phyloP scores from a whole-genome alignment of 805 yeast genomes.

The Schwanniomyces yamadae region DNA sequence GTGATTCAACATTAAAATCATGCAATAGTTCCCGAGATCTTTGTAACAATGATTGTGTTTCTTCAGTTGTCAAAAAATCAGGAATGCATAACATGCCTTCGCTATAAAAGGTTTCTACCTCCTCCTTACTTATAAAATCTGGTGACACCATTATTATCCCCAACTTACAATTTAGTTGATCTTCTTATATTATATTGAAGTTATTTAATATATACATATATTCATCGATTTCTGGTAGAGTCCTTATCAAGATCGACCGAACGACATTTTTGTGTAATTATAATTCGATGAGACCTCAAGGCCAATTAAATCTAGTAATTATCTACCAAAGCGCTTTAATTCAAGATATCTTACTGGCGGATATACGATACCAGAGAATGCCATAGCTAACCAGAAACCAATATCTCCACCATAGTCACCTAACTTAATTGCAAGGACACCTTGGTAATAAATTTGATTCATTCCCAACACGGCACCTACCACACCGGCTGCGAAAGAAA shows the following conservation, averaged over 20 bases:
- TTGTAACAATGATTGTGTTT: conserved; percentile 38
- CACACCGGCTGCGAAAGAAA: conserved; percentile 30
- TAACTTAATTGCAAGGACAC: conserved; percentile 33
- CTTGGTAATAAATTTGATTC: conserved; percentile 39
- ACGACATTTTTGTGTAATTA: too few species aligned
- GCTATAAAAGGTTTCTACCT: conserved; percentile 45
- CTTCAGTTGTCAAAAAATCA: conserved; percentile 46
- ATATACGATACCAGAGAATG: conserved; percentile 30
- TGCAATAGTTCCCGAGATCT: conserved; percentile 47
- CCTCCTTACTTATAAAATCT: conserved; percentile 44
- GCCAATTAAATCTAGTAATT: too few species aligned
- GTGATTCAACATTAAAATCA: conserved; percentile 51
- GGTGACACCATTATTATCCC: background rate
- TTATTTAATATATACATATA: too few species aligned
- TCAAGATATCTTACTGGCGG: conserved; percentile 33
- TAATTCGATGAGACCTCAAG: too few species aligned
- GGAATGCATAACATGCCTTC: conserved; percentile 66
- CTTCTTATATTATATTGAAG: too few species aligned
- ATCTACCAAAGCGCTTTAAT: conserved; percentile 26
- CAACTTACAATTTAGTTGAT: too few species aligned
- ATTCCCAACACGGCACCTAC: conserved; percentile 42
- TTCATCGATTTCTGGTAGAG: too few species aligned
- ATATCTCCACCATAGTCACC: conserved; percentile 36
- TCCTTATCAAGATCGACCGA: too few species aligned
- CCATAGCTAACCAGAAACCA: conserved; percentile 39